Evolutionary conservation across 1,284 basidiomycete species (phyloP).

Genomic region (Cutaneotrichosporon cutaneum): DNA sequence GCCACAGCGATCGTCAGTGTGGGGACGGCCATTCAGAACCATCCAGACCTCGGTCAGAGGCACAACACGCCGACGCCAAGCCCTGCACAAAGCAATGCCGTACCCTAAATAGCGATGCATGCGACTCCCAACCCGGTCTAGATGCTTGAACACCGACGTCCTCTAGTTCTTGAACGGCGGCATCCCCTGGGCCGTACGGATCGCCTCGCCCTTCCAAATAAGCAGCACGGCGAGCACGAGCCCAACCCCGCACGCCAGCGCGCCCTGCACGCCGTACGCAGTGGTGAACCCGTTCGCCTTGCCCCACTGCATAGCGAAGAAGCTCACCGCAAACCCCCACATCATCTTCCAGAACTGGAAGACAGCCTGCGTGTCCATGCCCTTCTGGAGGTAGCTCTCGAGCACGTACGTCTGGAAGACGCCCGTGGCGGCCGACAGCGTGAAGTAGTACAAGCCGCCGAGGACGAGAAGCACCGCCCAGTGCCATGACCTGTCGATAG

Average conservation of each 20-base stretch:
- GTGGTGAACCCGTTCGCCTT: slow-evolving; percentile 30
- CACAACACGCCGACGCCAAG: too few species aligned
- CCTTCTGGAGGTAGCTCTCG: slow-evolving; percentile 42
- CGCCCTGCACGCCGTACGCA: slow-evolving; percentile 40
- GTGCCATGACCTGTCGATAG: background rate
- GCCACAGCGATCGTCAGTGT: too few species aligned
- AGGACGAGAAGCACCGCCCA: too few species aligned
- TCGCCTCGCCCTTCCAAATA: slow-evolving; percentile 34
- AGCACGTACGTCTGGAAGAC: slow-evolving; percentile 38
- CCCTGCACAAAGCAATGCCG: too few species aligned
- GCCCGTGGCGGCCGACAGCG: slow-evolving; percentile 34
- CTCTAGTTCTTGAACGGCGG: slow-evolving; percentile 16
- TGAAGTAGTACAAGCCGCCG: slow-evolving; percentile 6
- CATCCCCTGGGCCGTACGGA: slow-evolving; percentile 35
- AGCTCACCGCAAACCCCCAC: slow-evolving; percentile 49
- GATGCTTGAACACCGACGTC: too few species aligned
- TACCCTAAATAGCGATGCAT: too few species aligned
- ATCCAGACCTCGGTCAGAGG: too few species aligned
- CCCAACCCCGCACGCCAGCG: slow-evolving; percentile 33
- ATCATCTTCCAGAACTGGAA: slow-evolving; percentile 52
- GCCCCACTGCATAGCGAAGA: slow-evolving; percentile 47
- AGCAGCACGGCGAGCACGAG: slow-evolving; percentile 26
- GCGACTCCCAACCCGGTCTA: too few species aligned
- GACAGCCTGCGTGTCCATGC: slow-evolving; percentile 47
- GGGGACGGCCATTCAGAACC: too few species aligned